Evolutionary conservation across 2,329 filamentous ascomycete genomes (phyloP), one percentile per base, ranked within the genome.

Genomic region (Trematosphaeria pertusa): DNA sequence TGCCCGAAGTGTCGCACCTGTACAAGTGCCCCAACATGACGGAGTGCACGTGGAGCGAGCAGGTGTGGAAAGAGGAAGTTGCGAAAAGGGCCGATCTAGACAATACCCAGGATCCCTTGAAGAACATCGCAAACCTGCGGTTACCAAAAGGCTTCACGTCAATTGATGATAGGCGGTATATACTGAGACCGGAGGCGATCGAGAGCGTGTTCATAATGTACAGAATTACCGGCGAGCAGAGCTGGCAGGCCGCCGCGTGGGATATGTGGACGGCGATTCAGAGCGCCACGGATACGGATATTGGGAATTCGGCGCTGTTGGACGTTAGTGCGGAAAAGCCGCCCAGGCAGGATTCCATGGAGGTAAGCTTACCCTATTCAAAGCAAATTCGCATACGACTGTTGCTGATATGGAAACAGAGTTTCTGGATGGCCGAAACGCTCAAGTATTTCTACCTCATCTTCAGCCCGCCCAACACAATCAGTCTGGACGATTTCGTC

Each of bases 151-250:
- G 78, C 6, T 78, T 79, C 48, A 71, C 73, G 0, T 52, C 66
- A 1, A 71, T 79, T 31, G 58, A 62, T 11, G 77, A 81, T 45
- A 53, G 70, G 8, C 65, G 75, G 5, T 80, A 81, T 44, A 72
- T 78, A 19, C 70, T 81, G 8, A 67, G 78, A 6, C 77, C 82
- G 0, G 82, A 85, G 63, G 81, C 82, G 2, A 82, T 85, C 34
- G 82, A 85, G 61, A 81, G 78, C n/a, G 76, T 85, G 3, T 85
- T 85, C 63, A 73, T 84, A 54, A 70, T 85, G 64, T 84, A 84
- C 56, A 77, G 82, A 15, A 79, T 83, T 34, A 84, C 82, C 1
- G 82, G 82, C 10, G 77, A 83, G 49, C 73, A 72, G 42, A 69
- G 60, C 46, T 71, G 74, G 50, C 71, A 75, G 39, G 75, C 76